Evolutionary conservation across 768 basidiomycete species (phyloP), one percentile per base, ranked within the genome.

Genomic region (Lactarius vividus): DNA sequence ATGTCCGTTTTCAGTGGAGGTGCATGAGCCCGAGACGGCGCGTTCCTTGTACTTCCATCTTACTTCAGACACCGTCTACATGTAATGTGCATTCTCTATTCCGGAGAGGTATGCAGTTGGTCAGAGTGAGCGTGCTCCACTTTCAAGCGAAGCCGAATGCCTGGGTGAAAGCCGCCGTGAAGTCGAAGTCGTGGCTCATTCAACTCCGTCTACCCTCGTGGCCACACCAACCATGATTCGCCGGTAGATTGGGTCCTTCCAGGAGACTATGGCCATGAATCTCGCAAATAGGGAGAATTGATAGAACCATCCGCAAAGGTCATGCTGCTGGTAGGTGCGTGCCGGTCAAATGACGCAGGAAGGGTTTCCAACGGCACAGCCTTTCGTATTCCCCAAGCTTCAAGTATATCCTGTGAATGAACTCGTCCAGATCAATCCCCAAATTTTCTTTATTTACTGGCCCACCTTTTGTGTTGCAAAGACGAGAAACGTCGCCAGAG

Each of bases 1-100:
- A 65, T 73, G 59, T 49, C 9, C 53, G 46, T 49, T 33, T 66
- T 65, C 78, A 92, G 91, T 65, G 91, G 91, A 76, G 91, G 90
- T 53, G 90, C 90, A 79, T 92, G 82, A 78, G 29, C 39, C 59
- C 37, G 37, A 59, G 56, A 40, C 29, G 26, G 52, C 31, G 15
- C 39, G 40, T 66, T 35, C 59, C 26, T 44, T 66, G 67, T 66
- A 66, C 40, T 62, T 54, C 68, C 40, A 61, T 62, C 58, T 62
- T 69, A 57, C 54, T 66, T n/a, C 55, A 58, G 59, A 66, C 35
- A 49, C 31, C 29, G 46, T 28, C 39, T 20, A 31, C 59, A 23
- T 44, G 26, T 59, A 44, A 23, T 37, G 40, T 61, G 42, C 29
- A 54, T 62, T 53, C 33, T 6, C 20, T 20, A 20, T 15, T 23